These are phyloP conservation scores for Mycena vulgaris DNA, from an alignment of 768 basidiomycete genomes.

Conservation along the genomic window DNA sequence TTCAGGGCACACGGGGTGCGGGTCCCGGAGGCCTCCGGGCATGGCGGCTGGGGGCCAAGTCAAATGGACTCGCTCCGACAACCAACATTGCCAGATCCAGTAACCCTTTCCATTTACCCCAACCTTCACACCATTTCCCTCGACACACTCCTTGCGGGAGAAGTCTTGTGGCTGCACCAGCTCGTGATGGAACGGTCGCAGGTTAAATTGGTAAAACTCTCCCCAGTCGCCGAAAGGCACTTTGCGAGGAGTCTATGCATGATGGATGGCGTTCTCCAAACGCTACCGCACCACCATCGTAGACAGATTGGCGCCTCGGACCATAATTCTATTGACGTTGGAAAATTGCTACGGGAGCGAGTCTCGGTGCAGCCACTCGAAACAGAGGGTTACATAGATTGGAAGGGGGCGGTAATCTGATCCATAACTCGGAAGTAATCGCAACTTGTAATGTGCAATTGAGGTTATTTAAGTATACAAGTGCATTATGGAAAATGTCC, in stretches of 20 bases:
- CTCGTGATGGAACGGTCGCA: slow-evolving; percentile 28
- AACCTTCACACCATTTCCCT: slow-evolving; percentile 35
- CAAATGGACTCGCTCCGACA: no score
- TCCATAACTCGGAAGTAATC: no score
- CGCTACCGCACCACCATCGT: background rate
- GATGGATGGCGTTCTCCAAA: slow-evolving; percentile 23
- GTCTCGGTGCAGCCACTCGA: slow-evolving; percentile 23
- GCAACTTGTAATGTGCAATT: slow-evolving; percentile 7
- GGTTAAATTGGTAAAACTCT: slow-evolving; percentile 28
- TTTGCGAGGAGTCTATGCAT: slow-evolving; percentile 20
- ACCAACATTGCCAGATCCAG: background rate
- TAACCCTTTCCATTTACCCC: slow-evolving; percentile 22
- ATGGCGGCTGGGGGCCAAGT: no score
- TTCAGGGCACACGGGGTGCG: no score
- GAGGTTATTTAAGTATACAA: slow-evolving; percentile 31
- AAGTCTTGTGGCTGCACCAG: slow-evolving; percentile 26
- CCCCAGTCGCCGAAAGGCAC: slow-evolving; percentile 23
- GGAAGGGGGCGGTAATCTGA: slow-evolving; percentile 7
- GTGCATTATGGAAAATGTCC: slow-evolving; percentile 36
- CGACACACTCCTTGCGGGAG: slow-evolving; percentile 27
- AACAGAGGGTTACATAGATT: slow-evolving; percentile 15
- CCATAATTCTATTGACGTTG: slow-evolving; percentile 3
- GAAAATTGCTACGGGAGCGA: slow-evolving; percentile 28
- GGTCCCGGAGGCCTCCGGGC: no score
- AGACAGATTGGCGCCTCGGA: background rate